Evolutionary conservation across 768 basidiomycete species (phyloP).

Genomic region (button mushroom (Agaricus bisporus)): DNA sequence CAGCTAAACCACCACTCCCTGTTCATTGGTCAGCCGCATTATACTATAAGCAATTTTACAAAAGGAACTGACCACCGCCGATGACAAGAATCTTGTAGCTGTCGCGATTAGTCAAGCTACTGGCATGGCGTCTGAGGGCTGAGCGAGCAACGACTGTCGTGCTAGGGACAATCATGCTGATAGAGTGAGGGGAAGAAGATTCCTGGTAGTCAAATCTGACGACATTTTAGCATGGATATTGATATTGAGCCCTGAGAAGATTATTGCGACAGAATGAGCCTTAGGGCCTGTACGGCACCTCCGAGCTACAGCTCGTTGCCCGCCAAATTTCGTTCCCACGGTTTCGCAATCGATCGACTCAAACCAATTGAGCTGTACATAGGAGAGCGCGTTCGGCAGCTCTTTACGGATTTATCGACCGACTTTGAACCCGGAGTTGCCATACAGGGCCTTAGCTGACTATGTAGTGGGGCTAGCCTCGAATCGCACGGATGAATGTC

Average conservation of each 20-base stretch:
- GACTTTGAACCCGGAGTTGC: too few species aligned
- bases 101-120: slow-evolving; percentile 32
- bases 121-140: slow-evolving; percentile 22
- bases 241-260: not conserved
- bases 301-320: too few species aligned
- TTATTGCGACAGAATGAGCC: slow-evolving; percentile 10
- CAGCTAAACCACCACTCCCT: slow-evolving; percentile 80
- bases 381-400: too few species aligned
- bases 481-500: too few species aligned
- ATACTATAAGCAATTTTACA: not conserved
- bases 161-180: slow-evolving; percentile 3
- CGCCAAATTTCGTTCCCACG: too few species aligned
- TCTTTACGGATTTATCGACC: too few species aligned
- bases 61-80: slow-evolving; percentile 63
- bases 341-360: too few species aligned
- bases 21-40: slow-evolving; percentile 6
- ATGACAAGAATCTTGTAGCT: slow-evolving; percentile 83
- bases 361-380: too few species aligned
- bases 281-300: too few species aligned
- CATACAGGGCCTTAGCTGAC: too few species aligned
- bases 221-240: not conserved
- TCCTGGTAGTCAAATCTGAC: not conserved
- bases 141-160: not conserved
- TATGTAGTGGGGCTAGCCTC: too few species aligned
- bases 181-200: not conserved